Base-by-base conservation (phyloP, 2,329 filamentous ascomycete genomes). In the Reticulascus tulasneorum region DNA sequence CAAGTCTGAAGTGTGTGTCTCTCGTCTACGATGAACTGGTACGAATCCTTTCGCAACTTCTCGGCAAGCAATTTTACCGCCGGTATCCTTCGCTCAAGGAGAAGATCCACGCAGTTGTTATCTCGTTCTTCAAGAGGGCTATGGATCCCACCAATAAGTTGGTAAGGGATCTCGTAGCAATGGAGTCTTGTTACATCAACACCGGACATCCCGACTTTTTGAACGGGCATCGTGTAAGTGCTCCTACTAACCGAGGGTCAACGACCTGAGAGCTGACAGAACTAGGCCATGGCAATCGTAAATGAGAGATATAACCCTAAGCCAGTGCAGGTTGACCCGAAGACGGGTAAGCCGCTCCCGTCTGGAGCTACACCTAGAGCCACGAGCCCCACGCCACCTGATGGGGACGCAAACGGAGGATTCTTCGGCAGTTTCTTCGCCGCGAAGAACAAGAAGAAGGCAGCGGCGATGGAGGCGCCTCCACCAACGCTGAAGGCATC, bases 361-460 rank as follows among this genome's bases (percentile, higher is more conserved):
- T n/a, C n/a, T n/a, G 67, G 75, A 24, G 69, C 72, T 16, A 75
- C 77, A 3, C 88, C 88, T 3, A 82, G 89, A 45, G 79, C 86
- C 27, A 76, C 77, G 37, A 94, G 83, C 56, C 93, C 88, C 7
- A 84, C 82, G 24, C 67, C 88, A 35, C 58, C 64, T 33, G 67
- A 79, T 27, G 64, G 69, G 28, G 63, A 61, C 43, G 61, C 62
- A 35, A 86, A 86, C 56, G 70, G 75, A 42, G 89, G 91, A 23
- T 98, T 98, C 76, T 98, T 98, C 53, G 93, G 93, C 50, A 94
- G 87, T 55, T 98, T 98, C 77, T 98, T 96, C 59, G 88, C 93
- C 9, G 90, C 87, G 57, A 98, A 97, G 79, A 98, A 97, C 71
- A 98, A 97, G 82, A 98, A 98, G 79, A 97, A 96, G 83, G 94